Conservation (phyloP, 306 rosid genomes). For the Vachellia pachyceras region DNA sequence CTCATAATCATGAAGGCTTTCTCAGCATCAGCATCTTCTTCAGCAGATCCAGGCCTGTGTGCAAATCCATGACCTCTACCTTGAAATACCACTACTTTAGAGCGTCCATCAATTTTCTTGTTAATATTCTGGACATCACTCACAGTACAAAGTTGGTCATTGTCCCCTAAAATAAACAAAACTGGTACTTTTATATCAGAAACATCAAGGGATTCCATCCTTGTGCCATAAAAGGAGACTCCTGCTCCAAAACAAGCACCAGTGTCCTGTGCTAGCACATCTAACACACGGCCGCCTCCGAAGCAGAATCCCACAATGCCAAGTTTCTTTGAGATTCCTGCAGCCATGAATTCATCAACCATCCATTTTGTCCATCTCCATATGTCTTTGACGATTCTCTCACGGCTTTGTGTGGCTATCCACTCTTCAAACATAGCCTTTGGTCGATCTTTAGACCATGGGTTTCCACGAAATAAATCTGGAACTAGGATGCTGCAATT, state of each 20-base stretch:
- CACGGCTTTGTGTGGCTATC: slow-evolving; percentile 52
- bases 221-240: slow-evolving; percentile 71
- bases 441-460: slow-evolving; percentile 62
- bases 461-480: slow-evolving; percentile 70
- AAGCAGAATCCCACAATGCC: slow-evolving; percentile 74
- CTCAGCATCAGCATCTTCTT: slow-evolving; percentile 89
- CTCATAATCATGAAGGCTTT: slow-evolving; percentile 63
- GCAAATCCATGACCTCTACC: slow-evolving; percentile 87
- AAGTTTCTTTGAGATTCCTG: slow-evolving; percentile 71
- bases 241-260: slow-evolving; percentile 64
- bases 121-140: slow-evolving; percentile 46
- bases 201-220: slow-evolving; percentile 52
- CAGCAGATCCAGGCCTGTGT: slow-evolving; percentile 74
- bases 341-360: slow-evolving; percentile 74
- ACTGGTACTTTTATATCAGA: slow-evolving; percentile 60
- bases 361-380: slow-evolving; percentile 69
- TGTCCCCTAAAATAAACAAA: slow-evolving; percentile 72
- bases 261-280: slow-evolving; percentile 64
- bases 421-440: slow-evolving; percentile 53
- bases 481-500: slow-evolving; percentile 88
- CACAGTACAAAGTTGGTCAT: slow-evolving; percentile 68
- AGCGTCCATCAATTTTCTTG: slow-evolving; percentile 50
- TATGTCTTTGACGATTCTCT: slow-evolving; percentile 64
- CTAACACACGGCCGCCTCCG: slow-evolving; percentile 76
- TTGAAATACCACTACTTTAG: slow-evolving; percentile 57